A percentile compares a stretch with the other conserved stretches of the same genome.
These are phyloP conservation scores for Serpula lacrymans DNA, from an alignment of 768 basidiomycete genomes.

Conservation along the genomic window DNA sequence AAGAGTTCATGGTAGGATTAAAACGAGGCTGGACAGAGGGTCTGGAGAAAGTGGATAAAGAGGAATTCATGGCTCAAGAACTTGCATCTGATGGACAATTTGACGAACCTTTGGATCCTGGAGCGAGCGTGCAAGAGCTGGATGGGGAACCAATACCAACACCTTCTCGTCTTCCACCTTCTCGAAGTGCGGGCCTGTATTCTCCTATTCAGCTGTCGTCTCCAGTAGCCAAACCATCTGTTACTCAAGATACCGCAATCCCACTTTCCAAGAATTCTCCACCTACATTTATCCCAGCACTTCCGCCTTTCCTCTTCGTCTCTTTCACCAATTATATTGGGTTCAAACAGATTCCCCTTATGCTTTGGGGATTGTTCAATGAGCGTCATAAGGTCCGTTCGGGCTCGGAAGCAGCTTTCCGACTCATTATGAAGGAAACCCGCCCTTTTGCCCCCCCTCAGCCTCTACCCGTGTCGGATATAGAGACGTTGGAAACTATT, in stretches of 20 bases:
- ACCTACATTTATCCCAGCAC: constrained; percentile 58
- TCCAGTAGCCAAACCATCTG: constrained; percentile 15
- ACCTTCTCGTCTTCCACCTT: constrained; percentile 32
- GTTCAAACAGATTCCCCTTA: constrained; percentile 77
- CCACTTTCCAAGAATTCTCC: constrained; percentile 34
- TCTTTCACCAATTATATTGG: constrained; percentile 76
- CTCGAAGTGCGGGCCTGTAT: constrained; percentile 28
- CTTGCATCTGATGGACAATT: constrained; percentile 75
- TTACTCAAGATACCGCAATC: constrained; percentile 14
- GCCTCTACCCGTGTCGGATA: constrained; percentile 19
- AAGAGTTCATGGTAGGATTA: constrained; percentile 91
- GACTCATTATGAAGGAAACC: constrained; percentile 58
- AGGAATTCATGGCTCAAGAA: constrained; percentile 64
- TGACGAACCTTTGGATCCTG: constrained; percentile 54
- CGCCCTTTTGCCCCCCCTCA: constrained; percentile 53
- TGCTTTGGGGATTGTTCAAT: constrained; percentile 94
- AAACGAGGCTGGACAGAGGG: constrained; percentile 80
- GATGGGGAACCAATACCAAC: constrained; percentile 42
- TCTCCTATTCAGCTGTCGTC: constrained; percentile 29
- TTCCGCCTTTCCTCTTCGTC: constrained; percentile 78
- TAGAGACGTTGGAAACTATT: constrained; percentile 8
- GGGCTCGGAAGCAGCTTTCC: constrained; percentile 81
- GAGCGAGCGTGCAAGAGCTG: constrained; percentile 19
- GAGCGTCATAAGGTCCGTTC: constrained; percentile 73
- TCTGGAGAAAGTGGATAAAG: constrained; percentile 63